phyloP scores from a whole-genome alignment of 306 rosid genomes.

The Lathyrus oleraceus region DNA sequence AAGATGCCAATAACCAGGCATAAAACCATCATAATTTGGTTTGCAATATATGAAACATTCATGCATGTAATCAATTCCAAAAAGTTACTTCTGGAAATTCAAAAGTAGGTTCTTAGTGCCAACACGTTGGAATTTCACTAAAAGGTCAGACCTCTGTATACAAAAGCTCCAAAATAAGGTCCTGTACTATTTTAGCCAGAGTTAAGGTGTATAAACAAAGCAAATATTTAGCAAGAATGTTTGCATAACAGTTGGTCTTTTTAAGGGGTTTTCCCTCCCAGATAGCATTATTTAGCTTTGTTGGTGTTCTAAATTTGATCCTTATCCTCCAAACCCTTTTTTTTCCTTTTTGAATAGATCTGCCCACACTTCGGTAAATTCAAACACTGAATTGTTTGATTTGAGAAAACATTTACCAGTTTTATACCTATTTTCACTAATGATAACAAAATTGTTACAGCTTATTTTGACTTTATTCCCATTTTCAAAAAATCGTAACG shows the following conservation, averaged over 20 bases:
- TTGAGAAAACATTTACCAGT: background rate
- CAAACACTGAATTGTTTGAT: background rate
- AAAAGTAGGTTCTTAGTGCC: constrained; percentile 10
- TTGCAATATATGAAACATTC: constrained; percentile 7
- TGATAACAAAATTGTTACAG: background rate
- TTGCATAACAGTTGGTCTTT: constrained; percentile 12
- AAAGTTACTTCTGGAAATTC: background rate
- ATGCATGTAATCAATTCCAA: constrained; percentile 12
- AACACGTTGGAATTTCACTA: background rate
- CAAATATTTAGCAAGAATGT: constrained; percentile 12
- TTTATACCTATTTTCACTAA: background rate
- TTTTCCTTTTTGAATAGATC: background rate
- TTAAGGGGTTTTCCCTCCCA: background rate
- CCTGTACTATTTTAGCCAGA: background rate
- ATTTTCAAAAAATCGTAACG: background rate
- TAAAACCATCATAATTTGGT: constrained; percentile 4
- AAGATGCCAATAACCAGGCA: background rate
- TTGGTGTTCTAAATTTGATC: constrained; percentile 2
- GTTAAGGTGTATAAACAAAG: constrained; percentile 1
- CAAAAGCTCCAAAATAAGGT: constrained; percentile 12
- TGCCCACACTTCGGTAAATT: constrained; percentile 17
- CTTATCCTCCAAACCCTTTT: constrained; percentile 11
- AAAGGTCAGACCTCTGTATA: background rate
- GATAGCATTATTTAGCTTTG: constrained; percentile 2
- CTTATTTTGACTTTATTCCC: background rate